Percentiles rank a stretch among this genome's conserved stretches.
phyloP scores from a whole-genome alignment of 106 monocot genomes.

The Dendrobium officinale region DNA sequence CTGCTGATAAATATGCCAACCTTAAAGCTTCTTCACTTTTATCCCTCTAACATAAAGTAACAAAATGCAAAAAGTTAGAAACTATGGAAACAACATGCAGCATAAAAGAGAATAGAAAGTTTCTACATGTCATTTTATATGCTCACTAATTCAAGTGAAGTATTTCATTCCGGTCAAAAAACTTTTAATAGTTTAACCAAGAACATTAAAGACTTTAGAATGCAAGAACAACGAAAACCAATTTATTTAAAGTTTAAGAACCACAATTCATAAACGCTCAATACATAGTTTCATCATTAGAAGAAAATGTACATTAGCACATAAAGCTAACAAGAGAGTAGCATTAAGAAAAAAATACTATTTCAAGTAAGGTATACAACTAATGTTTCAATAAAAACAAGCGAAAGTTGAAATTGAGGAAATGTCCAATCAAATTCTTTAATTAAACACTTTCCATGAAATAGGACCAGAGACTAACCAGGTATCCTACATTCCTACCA shows the following conservation, averaged over 20 bases:
- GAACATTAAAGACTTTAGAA: neutral
- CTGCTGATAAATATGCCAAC: slow-evolving; percentile 81
- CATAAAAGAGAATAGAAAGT: neutral
- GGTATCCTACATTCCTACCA: neutral
- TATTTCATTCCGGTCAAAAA: neutral
- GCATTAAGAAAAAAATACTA: neutral
- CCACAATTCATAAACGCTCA: neutral
- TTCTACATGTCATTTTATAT: neutral
- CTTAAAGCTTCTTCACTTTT: slow-evolving; percentile 91
- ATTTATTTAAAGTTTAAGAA: neutral
- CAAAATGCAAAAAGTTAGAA: neutral
- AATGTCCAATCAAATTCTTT: neutral
- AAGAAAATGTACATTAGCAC: neutral
- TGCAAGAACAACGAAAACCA: neutral
- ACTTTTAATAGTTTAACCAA: slow-evolving; percentile 1
- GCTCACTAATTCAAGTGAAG: neutral
- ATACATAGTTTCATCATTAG: neutral
- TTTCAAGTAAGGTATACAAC: neutral
- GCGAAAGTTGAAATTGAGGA: neutral
- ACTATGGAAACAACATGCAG: neutral
- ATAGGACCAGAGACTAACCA: neutral
- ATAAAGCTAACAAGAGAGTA: neutral
- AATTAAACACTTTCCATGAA: slow-evolving; percentile 1
- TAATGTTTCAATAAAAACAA: neutral
- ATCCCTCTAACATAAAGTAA: slow-evolving; percentile 47